These are phyloP conservation scores for Cyberlindnera xishuangbannaensis DNA, from an alignment of 805 yeast genomes.

Conservation along the genomic window DNA sequence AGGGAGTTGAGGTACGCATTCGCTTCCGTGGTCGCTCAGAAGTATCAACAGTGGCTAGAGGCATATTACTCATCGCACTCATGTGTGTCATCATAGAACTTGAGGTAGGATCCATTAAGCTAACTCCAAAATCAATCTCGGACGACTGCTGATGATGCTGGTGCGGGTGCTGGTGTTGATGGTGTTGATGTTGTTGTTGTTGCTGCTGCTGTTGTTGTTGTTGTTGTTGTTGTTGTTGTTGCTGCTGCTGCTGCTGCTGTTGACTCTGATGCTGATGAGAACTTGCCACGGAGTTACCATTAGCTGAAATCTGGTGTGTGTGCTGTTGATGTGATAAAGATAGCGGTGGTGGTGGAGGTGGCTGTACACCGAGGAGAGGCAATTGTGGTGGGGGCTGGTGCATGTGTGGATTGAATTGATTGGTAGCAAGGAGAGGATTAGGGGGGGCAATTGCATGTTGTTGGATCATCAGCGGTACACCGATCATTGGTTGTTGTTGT, in stretches of 20 bases:
- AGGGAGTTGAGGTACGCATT: conserved; percentile 5
- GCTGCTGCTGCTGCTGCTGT: conserved; percentile 6
- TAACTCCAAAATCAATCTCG: conserved; percentile 6
- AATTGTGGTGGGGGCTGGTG: too few species aligned
- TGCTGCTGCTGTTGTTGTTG: conserved; percentile 11
- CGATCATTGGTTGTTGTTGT: conserved; percentile 6
- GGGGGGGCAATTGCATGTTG: too few species aligned
- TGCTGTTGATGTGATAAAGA: too few species aligned
- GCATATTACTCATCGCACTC: conserved; percentile 2
- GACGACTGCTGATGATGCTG: conserved; percentile 1
- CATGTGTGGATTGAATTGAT: too few species aligned
- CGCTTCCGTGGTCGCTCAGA: conserved; percentile 7
- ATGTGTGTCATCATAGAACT: conserved; percentile 6
- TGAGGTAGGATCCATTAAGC: conserved; percentile 7
- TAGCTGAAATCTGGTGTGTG: background rate
- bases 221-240: conserved; percentile 3
- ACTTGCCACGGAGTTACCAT: background rate
- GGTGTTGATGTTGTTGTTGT: conserved; percentile 8
- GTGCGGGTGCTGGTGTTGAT: conserved; percentile 6
- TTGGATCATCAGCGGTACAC: conserved; percentile 10
- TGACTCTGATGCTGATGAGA: conserved; percentile 2
- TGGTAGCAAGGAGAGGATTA: too few species aligned
- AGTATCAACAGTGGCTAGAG: conserved; percentile 2
- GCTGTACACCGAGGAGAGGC: too few species aligned
- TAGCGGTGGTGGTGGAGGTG: too few species aligned